Conservation (phyloP, 352 stramenopile genomes). For the Globisporangium echinulatum region DNA sequence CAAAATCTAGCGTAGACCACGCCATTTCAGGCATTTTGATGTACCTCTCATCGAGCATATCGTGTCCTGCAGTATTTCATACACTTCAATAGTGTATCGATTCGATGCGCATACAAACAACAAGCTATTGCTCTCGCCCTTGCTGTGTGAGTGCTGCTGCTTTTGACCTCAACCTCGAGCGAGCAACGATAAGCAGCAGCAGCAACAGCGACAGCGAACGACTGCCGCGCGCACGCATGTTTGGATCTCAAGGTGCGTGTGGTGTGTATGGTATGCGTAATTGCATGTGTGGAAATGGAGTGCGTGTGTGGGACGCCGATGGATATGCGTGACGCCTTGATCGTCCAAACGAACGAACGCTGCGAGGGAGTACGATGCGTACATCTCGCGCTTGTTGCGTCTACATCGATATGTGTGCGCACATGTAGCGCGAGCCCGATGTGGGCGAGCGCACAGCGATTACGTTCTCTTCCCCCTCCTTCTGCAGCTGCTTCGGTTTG, state of each 20-base stretch:
- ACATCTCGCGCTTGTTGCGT: too few relatives aligned
- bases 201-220: not conserved
- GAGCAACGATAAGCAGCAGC: not conserved
- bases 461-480: too few relatives aligned
- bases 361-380: too few relatives aligned
- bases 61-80: too few relatives aligned
- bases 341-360: too few relatives aligned
- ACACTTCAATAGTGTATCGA: too few relatives aligned
- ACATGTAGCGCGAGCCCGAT: too few relatives aligned
- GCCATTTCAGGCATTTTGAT: not conserved
- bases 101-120: not conserved
- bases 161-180: not conserved
- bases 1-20: constrained; percentile 2
- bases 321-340: not conserved
- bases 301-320: not conserved
- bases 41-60: too few relatives aligned
- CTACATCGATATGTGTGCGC: too few relatives aligned
- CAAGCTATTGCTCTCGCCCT: not conserved
- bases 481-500: too few relatives aligned
- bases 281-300: not conserved
- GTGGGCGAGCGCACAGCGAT: too few relatives aligned
- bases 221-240: constrained; percentile 3
- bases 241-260: constrained; percentile 18
- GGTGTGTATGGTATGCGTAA: not conserved
- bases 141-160: not conserved